These are phyloP conservation scores for Naganishia sp. DNA, from an alignment of 1,284 basidiomycete species.

Conservation along the genomic window DNA sequence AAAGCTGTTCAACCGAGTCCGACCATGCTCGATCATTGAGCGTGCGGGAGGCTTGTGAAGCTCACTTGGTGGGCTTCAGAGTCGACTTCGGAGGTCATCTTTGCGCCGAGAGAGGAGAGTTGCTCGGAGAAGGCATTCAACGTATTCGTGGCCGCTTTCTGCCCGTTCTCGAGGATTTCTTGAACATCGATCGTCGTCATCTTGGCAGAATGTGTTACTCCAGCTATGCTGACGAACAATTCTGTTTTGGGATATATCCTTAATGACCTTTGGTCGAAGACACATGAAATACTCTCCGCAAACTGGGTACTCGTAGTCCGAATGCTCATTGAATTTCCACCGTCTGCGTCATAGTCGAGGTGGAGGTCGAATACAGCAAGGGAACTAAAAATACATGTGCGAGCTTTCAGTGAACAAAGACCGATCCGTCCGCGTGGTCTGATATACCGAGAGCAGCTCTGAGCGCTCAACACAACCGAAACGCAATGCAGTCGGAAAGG, in stretches of 20 bases:
- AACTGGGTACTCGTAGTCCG: no score
- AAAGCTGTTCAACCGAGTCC: conserved; percentile 2
- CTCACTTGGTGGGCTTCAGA: conserved; percentile 79
- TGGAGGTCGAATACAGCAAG: no score
- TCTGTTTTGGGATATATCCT: no score
- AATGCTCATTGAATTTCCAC: background rate
- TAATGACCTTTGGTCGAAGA: no score
- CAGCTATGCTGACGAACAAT: no score
- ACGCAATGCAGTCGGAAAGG: no score
- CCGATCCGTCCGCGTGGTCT: no score
- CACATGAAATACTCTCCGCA: background rate
- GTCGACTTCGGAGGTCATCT: conserved; percentile 61
- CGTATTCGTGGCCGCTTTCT: conserved; percentile 2
- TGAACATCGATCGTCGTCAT: conserved; percentile 12
- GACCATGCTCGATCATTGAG: conserved; percentile 14
- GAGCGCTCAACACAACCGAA: no score
- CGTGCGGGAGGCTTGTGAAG: background rate
- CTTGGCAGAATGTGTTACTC: background rate
- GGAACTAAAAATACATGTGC: no score
- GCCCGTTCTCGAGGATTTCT: background rate
- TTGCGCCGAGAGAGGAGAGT: conserved; percentile 46
- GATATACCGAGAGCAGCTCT: no score
- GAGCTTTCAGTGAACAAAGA: no score
- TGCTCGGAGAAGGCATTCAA: background rate
- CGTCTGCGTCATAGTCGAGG: no score